A percentile compares a stretch with the other conserved stretches of the same genome.
phyloP scores from a whole-genome alignment of 768 basidiomycete species.

The Polyporus arcularius region DNA sequence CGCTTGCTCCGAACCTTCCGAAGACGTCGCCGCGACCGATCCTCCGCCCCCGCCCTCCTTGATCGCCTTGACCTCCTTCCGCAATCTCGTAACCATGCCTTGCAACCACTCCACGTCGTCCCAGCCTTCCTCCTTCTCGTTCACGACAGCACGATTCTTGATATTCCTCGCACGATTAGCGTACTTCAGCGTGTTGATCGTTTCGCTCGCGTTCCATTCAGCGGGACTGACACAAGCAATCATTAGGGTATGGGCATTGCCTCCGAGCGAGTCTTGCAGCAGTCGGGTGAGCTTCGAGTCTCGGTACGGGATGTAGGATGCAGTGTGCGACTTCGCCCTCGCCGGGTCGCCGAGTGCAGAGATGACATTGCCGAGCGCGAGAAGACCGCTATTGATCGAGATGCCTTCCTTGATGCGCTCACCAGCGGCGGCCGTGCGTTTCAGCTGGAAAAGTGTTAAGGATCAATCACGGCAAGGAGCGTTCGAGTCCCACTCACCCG shows the following conservation, averaged over 20 bases:
- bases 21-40: slow-evolving; percentile 15
- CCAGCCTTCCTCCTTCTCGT: slow-evolving; percentile 97
- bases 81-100: slow-evolving; percentile 76
- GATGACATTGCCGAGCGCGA: slow-evolving; percentile 97
- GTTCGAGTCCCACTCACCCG: slow-evolving; percentile 53
- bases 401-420: slow-evolving; percentile 99
- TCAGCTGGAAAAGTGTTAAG: slow-evolving; percentile 55
- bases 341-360: slow-evolving; percentile 95
- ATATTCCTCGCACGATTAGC: slow-evolving; percentile 97
- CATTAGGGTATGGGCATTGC: slow-evolving; percentile 98
- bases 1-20: slow-evolving; percentile 54
- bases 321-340: slow-evolving; percentile 79
- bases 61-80: slow-evolving; percentile 82
- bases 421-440: slow-evolving; percentile 93
- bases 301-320: slow-evolving; percentile 93
- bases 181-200: slow-evolving; percentile 93
- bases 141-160: slow-evolving; percentile 90
- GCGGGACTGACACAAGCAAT: slow-evolving; percentile 97
- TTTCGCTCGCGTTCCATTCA: slow-evolving; percentile 94
- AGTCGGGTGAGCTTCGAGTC: slow-evolving; percentile 98
- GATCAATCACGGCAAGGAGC: not conserved
- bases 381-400: slow-evolving; percentile 94
- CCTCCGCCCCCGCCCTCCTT: slow-evolving; percentile 55
- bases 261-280: slow-evolving; percentile 94
- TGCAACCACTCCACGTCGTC: slow-evolving; percentile 98